Evolutionary conservation across 1,139 yeast species (phyloP), one percentile per base, ranked within the genome.

Genomic region (Candida gigantensis): DNA sequence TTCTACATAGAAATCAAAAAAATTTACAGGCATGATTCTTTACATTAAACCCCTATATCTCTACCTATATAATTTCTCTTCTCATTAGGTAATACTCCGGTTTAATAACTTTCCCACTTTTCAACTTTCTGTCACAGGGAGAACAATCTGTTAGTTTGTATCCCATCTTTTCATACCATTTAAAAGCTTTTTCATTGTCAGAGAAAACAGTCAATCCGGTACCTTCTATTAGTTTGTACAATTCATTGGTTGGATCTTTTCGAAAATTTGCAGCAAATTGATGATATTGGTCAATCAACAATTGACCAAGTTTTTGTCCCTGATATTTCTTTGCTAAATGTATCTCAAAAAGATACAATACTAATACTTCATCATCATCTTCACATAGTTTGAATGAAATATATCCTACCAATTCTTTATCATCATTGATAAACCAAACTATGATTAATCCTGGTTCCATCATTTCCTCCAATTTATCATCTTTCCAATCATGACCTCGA

Each of bases 321-420:
- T 68, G 75, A 37, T 36, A 53, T 14, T 39, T 14, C 1, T 59
- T 54, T 15, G 42, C 39, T 3, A 76, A 65, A 40, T 79, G 84
- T 34, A 79, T 68, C 51, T 79, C 84, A 49, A 75, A 79, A 24
- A 79, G 57, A 46, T 76, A 79, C 6, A 79, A 51, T 17, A 68
- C 72, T 40, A 58, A 60, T 6, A 42, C 31, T 5, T 41, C 51
- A n/a, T 55, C 57, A 15, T 53, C 54, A 28, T 65, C 66, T 11
- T 44, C 20, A 13, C 72, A 68, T 24, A 72, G 50, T 49, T 64
- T 65, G 45, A 68, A 61, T 11, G 78, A 68, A 6, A 74, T 46
- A 46, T 75, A 76, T 6, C 65, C 78, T 4, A 58, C 58, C n/a
- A 74, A 39, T 11, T 44, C 37, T 7, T 43, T 39, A 9, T 42